These are phyloP conservation scores for Galerina marginata DNA, from an alignment of 768 basidiomycete genomes.

Conservation along the genomic window DNA sequence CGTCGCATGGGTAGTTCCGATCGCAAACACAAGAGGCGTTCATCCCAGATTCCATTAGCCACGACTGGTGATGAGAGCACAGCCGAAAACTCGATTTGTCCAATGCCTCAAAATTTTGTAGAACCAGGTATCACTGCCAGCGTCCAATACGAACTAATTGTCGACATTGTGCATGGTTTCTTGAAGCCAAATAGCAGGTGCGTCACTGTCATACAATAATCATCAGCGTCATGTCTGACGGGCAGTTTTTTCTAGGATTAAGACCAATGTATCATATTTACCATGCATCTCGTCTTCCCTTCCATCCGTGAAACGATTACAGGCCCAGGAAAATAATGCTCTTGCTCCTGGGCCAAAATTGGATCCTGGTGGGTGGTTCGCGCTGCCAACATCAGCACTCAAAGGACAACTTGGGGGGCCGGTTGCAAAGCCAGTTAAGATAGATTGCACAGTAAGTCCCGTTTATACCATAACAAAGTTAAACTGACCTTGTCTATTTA, in stretches of 20 bases:
- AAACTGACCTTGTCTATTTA: neutral
- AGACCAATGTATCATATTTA: constrained; percentile 28
- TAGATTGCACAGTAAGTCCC: constrained; percentile 23
- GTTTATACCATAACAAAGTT: neutral
- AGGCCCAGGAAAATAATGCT: constrained; percentile 23
- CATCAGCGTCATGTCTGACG: neutral
- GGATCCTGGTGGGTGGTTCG: constrained; percentile 30
- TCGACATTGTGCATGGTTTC: constrained; percentile 34
- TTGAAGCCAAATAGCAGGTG: constrained; percentile 36
- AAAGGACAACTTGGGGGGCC: constrained; percentile 11
- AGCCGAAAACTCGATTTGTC: neutral
- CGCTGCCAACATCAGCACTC: constrained; percentile 6
- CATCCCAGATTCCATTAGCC: neutral
- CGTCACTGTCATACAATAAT: neutral
- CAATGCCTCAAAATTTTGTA: constrained; percentile 36
- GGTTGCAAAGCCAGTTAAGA: constrained; percentile 15
- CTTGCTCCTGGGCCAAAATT: constrained; percentile 21
- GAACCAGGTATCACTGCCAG: constrained; percentile 31
- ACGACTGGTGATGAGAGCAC: neutral
- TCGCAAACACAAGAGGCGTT: no score
- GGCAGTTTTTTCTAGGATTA: constrained; percentile 25
- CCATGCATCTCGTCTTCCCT: constrained; percentile 20
- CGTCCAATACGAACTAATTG: constrained; percentile 35
- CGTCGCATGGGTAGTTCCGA: no score
- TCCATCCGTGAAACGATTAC: constrained; percentile 18